Evolutionary conservation across 2,329 filamentous ascomycete genomes (phyloP), one percentile per base, ranked within the genome.

Genomic region (Diaporthe citrichinensis): DNA sequence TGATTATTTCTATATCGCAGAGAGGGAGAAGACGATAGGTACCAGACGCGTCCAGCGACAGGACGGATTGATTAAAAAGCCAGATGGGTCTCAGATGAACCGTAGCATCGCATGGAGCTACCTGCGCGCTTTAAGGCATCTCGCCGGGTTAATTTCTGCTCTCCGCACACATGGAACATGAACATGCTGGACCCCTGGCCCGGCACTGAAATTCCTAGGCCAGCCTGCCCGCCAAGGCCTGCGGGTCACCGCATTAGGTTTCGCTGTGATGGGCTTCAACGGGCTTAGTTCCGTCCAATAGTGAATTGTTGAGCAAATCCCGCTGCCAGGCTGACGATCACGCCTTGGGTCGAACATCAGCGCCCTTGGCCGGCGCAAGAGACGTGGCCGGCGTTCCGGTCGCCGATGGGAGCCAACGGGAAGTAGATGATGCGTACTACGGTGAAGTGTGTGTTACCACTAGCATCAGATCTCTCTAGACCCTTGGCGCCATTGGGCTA

Each of bases 61-160:
- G 25, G 34, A 55, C 2, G n/a, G 53, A 4, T 55, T 28, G 25
- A 31, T 46, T 39, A 39, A 51, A 68, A 36, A 31, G 49, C 14
- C 34, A 28, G 8, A 7, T 46, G 39, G n/a, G 44, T 49, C 44
- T 5, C 25, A 44, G 36, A 57, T 23, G 5, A 2, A 8, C 39
- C 1, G 34, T 6, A 34, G 25, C 20, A 49, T 34, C 28, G 39
- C 31, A 36, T 15, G 34, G 65, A 34, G 65, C 46, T 69, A 55
- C 49, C 34, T 28, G 49, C 34, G 65, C 36, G 65, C 65, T 55
- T 25, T 55, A 41, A 69, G 49, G 49, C 28, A 41, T 41, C 49
- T 51, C 31, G 23, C 65, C 46, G 65, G 65, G 23, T 69, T 55
- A 69, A 69, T 69, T 69, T 69, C 65, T 69, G 65, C 65, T 55